These are phyloP conservation scores for Rhizopus microsporus DNA, from an alignment of 371 early-diverging fungal genomes.

Conservation along the genomic window DNA sequence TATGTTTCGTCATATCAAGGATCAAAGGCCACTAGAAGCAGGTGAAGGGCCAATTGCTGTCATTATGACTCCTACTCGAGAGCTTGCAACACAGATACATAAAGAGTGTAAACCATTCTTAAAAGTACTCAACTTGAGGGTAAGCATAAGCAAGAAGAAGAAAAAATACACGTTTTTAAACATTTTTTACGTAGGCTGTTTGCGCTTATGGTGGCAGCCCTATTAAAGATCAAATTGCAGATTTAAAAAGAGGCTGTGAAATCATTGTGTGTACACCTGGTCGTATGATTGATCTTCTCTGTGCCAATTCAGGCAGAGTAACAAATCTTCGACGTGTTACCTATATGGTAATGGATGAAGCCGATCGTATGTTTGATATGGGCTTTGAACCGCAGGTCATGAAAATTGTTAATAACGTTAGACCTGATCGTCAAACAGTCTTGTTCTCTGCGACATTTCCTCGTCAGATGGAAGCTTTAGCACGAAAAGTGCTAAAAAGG, in stretches of 20 bases:
- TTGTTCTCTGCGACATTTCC: conserved; percentile 98
- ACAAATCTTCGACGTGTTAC: conserved; percentile 93
- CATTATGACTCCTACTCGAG: conserved; percentile 99
- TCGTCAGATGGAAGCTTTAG: conserved; percentile 95
- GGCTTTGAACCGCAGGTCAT: conserved; percentile 99
- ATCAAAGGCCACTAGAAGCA: conserved; percentile 82
- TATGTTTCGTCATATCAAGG: conserved; percentile 96
- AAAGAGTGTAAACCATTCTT: conserved; percentile 89
- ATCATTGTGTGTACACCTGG: conserved; percentile 99
- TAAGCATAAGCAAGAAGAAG: conserved; percentile 14
- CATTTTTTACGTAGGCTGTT: conserved; percentile 61
- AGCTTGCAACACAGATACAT: conserved; percentile 98
- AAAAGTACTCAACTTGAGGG: conserved; percentile 72
- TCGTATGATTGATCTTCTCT: conserved; percentile 98
- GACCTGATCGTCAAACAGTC: conserved; percentile 91
- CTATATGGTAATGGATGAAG: conserved; percentile 99
- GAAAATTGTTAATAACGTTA: conserved; percentile 95
- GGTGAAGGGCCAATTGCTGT: conserved; percentile 94
- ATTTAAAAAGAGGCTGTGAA: conserved; percentile 97
- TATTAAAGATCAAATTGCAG: conserved; percentile 97
- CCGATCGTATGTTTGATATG: conserved; percentile 97
- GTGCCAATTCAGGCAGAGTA: conserved; percentile 95
- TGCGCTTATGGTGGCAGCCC: conserved; percentile 99
- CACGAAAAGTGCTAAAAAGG: conserved; percentile 86
- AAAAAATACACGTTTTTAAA: neutral